Base-by-base conservation (phyloP, 78 protist species). In the Corallochytrium limacisporum region DNA sequence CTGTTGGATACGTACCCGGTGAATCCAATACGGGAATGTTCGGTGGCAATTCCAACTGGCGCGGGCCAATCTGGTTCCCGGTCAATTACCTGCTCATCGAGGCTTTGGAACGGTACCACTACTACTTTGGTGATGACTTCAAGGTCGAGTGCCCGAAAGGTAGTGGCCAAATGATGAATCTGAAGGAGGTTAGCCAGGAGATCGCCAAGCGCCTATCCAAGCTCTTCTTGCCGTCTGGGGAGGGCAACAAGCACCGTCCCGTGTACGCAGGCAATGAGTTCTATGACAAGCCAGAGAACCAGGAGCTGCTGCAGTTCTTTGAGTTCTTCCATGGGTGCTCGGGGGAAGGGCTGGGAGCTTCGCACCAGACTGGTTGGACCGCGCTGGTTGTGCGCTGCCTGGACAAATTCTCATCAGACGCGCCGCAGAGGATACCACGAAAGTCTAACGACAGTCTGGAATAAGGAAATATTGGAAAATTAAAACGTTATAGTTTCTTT, bases 311-410 rank as follows among this genome's bases (percentile, higher is more conserved):
- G 0, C 54, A 77, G 37, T 85, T 77, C 70, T 16, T 77, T 56
- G 90, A 76, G 77, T 47, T 31, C 65, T 69, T 77, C 42, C 54
- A 79, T 49, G 80, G 79, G 9, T 84, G 77, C 31, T 55, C 22
- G 16, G 90, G 82, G 18, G 44, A 40, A 9, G 90, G 90, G 22
- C 7, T 77, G 4, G 90, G 90, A 7, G 90, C 90, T 24, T 32
- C 36, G 39, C 90, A 85, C 53, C 90, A 85, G 48, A 77, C 86
- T 40, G 90, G 86, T 47, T 80, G 86, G 90, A 80, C 90, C 16
- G 75, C 83, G 1, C 67, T 83, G 7, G 75, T 73, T 4, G 81
- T 72, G 20, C 44, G 31, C 10, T 57, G 65, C 31, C 7, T 57
- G 22, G 43, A 55, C 62, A 15, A n/a, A n/a, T n/a, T n/a, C n/a